Base-by-base conservation (phyloP, 2,329 filamentous ascomycete species). In the Penicillium sclerotiorum region DNA sequence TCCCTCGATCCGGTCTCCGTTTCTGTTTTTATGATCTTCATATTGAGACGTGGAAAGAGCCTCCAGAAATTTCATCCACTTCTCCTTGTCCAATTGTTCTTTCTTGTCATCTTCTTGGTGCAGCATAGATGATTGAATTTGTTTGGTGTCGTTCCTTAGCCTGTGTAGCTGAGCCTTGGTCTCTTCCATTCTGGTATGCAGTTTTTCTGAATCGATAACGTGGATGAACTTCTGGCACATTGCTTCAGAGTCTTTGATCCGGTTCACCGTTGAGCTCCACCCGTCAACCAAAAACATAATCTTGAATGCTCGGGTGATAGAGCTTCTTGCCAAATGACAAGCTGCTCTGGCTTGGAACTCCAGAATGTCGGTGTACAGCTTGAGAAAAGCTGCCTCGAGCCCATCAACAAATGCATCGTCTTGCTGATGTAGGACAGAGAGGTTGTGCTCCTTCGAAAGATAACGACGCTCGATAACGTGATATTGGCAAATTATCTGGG, bases 21-120 rank as follows among this genome's bases (percentile, higher is more conserved):
- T 61, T 18, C 50, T 17, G 22, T 60, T 45, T 46, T 61, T 63
- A 8, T 27, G 45, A 11, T 53, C 40, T 45, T 57, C 32, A 36
- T 63, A 63, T 15, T 13, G 22, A 13, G 12, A 42, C 11, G 22
- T 42, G 15, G 13, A 17, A 18, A 28, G n/a, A 28, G 39, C 21
- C 17, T 28, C 17, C 39, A 28, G 25, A 30, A 27, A 18, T 9
- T 39, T 39, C 6, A 20, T 39, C 11, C 11, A n/a, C n/a, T 18
- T 35, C 32, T 35, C 36, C 25, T 27, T 27, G 25, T 27, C 25
- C 25, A 27, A 27, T 27, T 27, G 7, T 27, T 27, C 25, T 27
- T 27, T 27, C 25, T 27, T 27, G 25, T 27, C 7, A 27, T 11
- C 11, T 27, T 27, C 25, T 27, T 27, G 25, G 11, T 27, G 7